Evolutionary conservation across 805 yeast species (phyloP), one percentile per base, ranked within the genome.

Genomic region (Monosporozyma unispora): DNA sequence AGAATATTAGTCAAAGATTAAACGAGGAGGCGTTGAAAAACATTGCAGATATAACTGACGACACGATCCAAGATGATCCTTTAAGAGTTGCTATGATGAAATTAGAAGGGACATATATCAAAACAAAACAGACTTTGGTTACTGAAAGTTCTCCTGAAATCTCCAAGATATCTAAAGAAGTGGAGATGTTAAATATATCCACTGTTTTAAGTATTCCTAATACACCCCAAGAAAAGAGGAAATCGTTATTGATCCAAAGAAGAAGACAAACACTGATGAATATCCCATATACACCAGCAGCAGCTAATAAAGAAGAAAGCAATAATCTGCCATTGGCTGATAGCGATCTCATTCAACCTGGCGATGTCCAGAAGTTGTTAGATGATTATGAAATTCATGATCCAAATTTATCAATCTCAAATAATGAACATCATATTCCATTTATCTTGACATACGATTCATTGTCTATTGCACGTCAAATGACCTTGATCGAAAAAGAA

Each of bases 401-500:
- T 55, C 50, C 55, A 7, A 60, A 55, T 22, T 48, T 66, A 33
- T 38, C 52, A 31, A 50, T 61, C 4, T 21, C 56, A 0, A 66
- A 72, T 22, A 61, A 67, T 10, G 76, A 74, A 4, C 69, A 76
- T 23, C 99, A 93, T 63, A 77, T 85, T 8, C 89, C 97, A 2
- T 91, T 93, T 62, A 75, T 90, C 31, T 72, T 93, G 57, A 79
- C 84, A 64, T 83, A 79, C 63, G 80, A 76, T 49, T 81, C 96
- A 1, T 67, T 71, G 49, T 69, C 77, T 0, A 67, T 93, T 28
- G 89, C 95, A 5, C 78, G 81, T 54, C 97, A 91, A 54, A 74
- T 91, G 66, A 91, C 98, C 0, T 63, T 87, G 45, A 84, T 91
- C 54, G 99, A 93, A 64, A 74, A 81, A 48, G 98, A 93, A 64